Conservation (phyloP, 2,329 filamentous ascomycete species). For the Coniochaeta pulveracea region DNA sequence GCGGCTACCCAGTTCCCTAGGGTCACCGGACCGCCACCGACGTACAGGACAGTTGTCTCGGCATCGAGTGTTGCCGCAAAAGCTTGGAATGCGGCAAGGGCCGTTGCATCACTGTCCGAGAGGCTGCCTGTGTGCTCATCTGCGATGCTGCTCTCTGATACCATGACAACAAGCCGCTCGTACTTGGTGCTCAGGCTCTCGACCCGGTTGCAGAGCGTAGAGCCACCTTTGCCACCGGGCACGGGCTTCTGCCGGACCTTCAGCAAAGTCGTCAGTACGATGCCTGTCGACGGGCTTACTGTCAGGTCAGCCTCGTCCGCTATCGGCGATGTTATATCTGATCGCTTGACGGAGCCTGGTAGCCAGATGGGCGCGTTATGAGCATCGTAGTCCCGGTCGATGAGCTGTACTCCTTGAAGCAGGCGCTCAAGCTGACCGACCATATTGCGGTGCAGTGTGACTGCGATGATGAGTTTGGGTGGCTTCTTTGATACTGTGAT, state of each 20-base stretch:
- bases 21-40: conserved; percentile 36
- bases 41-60: conserved; percentile 28
- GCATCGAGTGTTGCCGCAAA: conserved; percentile 32
- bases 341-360: conserved; percentile 10
- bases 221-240: conserved; percentile 34
- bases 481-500: conserved; percentile 7
- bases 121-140: conserved; percentile 29
- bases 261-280: conserved; percentile 61
- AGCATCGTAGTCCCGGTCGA: conserved; percentile 17
- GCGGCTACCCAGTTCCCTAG: conserved; percentile 44
- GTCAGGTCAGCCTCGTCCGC: conserved; percentile 60
- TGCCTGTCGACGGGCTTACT: conserved; percentile 54
- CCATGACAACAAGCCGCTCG: conserved; percentile 54
- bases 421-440: conserved; percentile 10
- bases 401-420: conserved; percentile 13
- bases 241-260: conserved; percentile 61
- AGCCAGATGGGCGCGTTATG: conserved; percentile 12
- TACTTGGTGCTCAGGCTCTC: conserved; percentile 45
- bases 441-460: conserved; percentile 9
- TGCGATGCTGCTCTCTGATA: conserved; percentile 40
- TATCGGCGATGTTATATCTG: conserved; percentile 21
- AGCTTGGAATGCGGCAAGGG: conserved; percentile 36
- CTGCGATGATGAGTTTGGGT: conserved; percentile 15
- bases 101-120: conserved; percentile 27
- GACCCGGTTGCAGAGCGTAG: conserved; percentile 44